phyloP scores from a whole-genome alignment of 2,329 filamentous ascomycete species.

The Xylaria multiplex region DNA sequence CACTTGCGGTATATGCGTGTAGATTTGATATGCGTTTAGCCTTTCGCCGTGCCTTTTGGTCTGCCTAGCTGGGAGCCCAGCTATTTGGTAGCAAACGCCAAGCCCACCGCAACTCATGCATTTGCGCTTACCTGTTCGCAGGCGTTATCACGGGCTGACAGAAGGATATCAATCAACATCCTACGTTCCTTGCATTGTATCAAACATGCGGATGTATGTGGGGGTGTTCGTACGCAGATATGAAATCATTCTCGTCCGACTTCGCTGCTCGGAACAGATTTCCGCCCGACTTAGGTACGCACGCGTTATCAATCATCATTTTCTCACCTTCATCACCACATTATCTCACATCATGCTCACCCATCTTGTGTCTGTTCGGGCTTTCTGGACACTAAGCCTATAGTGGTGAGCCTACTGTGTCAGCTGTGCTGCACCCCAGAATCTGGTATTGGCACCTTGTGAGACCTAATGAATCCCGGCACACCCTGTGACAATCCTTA shows the following conservation, averaged over 20 bases:
- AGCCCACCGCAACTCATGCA: conserved; percentile 11
- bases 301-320: background rate
- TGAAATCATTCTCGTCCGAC: conserved; percentile 10
- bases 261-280: background rate
- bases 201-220: conserved; percentile 1
- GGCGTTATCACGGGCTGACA: conserved; percentile 17
- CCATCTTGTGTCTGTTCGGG: background rate
- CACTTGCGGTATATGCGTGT: background rate
- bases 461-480: conserved; percentile 20
- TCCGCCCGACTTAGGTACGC: too few relatives aligned
- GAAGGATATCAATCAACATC: background rate
- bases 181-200: background rate
- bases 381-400: background rate
- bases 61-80: conserved; percentile 32
- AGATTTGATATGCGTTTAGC: background rate
- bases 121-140: conserved; percentile 3
- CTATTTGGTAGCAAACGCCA: conserved; percentile 14
- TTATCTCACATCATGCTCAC: conserved; percentile 6
- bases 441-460: conserved; percentile 23
- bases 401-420: background rate
- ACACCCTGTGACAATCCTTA: conserved; percentile 6
- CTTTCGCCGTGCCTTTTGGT: conserved; percentile 14
- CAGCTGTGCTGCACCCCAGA: conserved; percentile 31
- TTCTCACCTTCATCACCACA: background rate
- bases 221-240: conserved; percentile 19